Base-by-base conservation (phyloP, 2,329 filamentous ascomycete species). In the Cladosporium sp. region DNA sequence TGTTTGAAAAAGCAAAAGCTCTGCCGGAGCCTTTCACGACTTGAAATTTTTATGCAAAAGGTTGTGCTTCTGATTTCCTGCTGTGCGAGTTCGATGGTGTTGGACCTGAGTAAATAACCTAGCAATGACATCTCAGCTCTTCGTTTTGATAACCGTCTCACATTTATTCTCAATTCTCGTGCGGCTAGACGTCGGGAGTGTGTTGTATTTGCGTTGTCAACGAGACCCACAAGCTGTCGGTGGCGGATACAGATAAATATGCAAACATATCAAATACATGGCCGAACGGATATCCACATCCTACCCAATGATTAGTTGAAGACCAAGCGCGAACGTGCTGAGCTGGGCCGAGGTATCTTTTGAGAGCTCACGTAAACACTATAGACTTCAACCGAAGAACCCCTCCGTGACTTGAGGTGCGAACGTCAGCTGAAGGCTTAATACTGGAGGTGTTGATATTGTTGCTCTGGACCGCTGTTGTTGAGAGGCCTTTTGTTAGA, bases 51-150 rank as follows among this genome's bases (percentile, higher is more conserved):
- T 14, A 24, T 24, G 49, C 49, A 52, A 52, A 52, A 18, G 49
- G 7, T 47, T 47, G 3, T 26, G 26, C 49, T 28, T 28, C 10
- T 52, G 26, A 12, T 34, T 34, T 34, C 41, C n/a, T 55, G 10
- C 32, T 34, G 18, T 7, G 18, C 15, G 52, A 32, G 15, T 34
- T 34, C n/a, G 15, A 34, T 55, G n/a, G 30, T 55, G 10, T 34
- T 34, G 30, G 52, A 44, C 38, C 38, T 44, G 18, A 55, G 52
- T 55, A 34, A 21, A 55, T 8, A 18, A 34, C 28, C 52, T 55
- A 55, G 52, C 52, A 55, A 55, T 55, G 28, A 32, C 10, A 30
- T 55, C 52, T 55, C 52, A 32, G 26, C 52, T 55, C 52, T 55
- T 28, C 24, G 12, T 52, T 21, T 24, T 24, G n/a, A 47, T 21